Evolutionary conservation across 345 rosid genomes (phyloP), one percentile per base, ranked within the genome.

Genomic region (Erucastrum elatum): DNA sequence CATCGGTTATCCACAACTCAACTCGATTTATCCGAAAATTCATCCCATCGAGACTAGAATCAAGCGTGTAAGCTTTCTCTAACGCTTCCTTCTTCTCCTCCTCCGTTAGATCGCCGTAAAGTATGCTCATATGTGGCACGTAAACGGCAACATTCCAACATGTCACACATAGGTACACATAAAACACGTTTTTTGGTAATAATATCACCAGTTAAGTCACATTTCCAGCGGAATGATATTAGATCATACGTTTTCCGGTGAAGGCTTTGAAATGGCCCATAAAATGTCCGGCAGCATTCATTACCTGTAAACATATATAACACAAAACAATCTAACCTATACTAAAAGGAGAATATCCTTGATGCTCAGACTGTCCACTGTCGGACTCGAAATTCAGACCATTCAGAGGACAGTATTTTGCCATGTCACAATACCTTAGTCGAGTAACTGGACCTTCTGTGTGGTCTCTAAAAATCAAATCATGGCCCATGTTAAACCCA

Each of bases 91-190:
- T 87, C 91, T 91, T 93, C 82, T 86, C 90, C 15, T 87, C 88
- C 9, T 87, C 90, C 0, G 88, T 81, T 33, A 89, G 82, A 84
- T 91, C 89, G 1, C 83, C 90, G 16, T 93, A 93, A 4, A 93
- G 85, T 65, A 91, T 82, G 86, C 98, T 91, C 68, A 87, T 70
- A 82, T 89, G 96, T 5, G 96, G 98, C 96, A 93, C 86, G 80
- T 89, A 91, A 51, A 90, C 96, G 90, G 85, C 84, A 75, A 77
- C 9, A 64, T 27, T 7, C 3, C 55, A 56, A 68, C 53, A 46
- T 76, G 13, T 68, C 12, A 59, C 26, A 12, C 55, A 26, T 26
- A 21, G 21, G 8, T 33, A 12, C 12, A 44, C 51, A 27, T 21
- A 8, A 33, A 25, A 37, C 49, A 44, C 5, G 25, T 17, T 67